A percentile compares a stretch with the other conserved stretches of the same genome.
These are phyloP conservation scores for Sporothrix sp. DNA, from an alignment of 2,329 filamentous ascomycete species.

Conservation along the genomic window DNA sequence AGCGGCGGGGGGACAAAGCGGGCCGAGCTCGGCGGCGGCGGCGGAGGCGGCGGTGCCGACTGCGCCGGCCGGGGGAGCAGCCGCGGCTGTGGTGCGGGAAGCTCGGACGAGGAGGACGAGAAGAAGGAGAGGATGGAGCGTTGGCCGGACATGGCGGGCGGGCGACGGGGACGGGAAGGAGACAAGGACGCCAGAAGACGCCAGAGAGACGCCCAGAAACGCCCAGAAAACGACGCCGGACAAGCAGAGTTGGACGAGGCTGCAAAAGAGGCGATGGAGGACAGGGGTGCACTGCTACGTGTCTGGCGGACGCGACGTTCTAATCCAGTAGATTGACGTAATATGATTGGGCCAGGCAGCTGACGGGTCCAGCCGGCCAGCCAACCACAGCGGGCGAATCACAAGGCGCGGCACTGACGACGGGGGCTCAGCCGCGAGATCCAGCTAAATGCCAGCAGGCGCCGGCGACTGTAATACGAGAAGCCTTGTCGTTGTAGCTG, in stretches of 20 bases:
- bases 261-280: too few relatives aligned
- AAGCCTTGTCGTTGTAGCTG: too few relatives aligned
- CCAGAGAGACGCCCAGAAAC: neutral
- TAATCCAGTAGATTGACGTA: too few relatives aligned
- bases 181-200: neutral
- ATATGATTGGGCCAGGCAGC: too few relatives aligned
- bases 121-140: constrained; percentile 57
- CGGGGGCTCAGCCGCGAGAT: neutral
- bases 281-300: too few relatives aligned
- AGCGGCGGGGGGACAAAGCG: constrained; percentile 16
- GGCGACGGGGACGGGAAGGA: neutral
- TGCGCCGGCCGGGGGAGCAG: neutral
- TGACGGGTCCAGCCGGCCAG: neutral
- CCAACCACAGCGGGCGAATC: constrained; percentile 6
- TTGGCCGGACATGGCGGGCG: constrained; percentile 20
- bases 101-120: constrained; percentile 29
- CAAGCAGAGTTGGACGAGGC: neutral
- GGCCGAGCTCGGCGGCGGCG: constrained; percentile 16
- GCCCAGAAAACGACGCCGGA: neutral
- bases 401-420: neutral
- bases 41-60: constrained; percentile 24
- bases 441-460: neutral
- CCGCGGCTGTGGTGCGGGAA: constrained; percentile 14
- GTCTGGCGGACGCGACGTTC: constrained; percentile 7
- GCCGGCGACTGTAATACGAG: too few relatives aligned